Evolutionary conservation across 1,139 yeast species (phyloP).

Genomic region (Saccharomyces pastorianus): DNA sequence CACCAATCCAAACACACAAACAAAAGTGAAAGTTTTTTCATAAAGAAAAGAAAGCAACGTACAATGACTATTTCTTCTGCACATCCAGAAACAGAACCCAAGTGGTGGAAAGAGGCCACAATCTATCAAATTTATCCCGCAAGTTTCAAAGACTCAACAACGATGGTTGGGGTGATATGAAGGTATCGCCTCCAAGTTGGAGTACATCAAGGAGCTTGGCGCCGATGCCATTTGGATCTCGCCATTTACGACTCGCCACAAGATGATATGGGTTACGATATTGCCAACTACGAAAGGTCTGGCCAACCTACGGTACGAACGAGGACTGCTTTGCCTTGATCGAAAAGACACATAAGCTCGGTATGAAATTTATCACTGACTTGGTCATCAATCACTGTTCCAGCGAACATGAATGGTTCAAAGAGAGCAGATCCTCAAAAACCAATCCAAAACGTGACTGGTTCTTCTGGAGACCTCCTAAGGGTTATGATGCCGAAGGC

Average conservation of each 20-base stretch:
- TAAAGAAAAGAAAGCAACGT: background rate
- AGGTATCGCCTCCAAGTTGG: constrained; percentile 47
- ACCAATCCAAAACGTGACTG: constrained; percentile 52
- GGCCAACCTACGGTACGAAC: constrained; percentile 47
- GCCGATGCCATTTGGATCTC: constrained; percentile 49
- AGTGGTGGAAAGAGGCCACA: constrained; percentile 53
- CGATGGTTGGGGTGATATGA: constrained; percentile 51
- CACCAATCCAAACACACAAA: background rate
- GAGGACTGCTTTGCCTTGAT: constrained; percentile 35
- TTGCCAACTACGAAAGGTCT: constrained; percentile 44
- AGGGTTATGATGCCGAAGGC: constrained; percentile 38
- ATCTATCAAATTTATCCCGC: constrained; percentile 56
- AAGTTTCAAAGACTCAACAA: constrained; percentile 47
- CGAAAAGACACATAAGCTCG: constrained; percentile 38
- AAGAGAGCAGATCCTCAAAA: constrained; percentile 45
- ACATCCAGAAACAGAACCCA: constrained; percentile 14
- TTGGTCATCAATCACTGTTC: constrained; percentile 55
- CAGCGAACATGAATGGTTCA: constrained; percentile 49
- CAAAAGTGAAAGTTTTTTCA: background rate
- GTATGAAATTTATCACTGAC: constrained; percentile 46
- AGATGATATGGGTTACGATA: constrained; percentile 59
- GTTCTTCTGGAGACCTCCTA: constrained; percentile 51
- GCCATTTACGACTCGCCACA: constrained; percentile 54
- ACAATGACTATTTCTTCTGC: constrained; percentile 19
- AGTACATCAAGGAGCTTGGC: constrained; percentile 46